Percentiles rank a stretch among this genome's conserved stretches.
These are phyloP conservation scores for Hypoxylon fragiforme DNA, from an alignment of 495 filamentous ascomycete genomes.

Conservation along the genomic window DNA sequence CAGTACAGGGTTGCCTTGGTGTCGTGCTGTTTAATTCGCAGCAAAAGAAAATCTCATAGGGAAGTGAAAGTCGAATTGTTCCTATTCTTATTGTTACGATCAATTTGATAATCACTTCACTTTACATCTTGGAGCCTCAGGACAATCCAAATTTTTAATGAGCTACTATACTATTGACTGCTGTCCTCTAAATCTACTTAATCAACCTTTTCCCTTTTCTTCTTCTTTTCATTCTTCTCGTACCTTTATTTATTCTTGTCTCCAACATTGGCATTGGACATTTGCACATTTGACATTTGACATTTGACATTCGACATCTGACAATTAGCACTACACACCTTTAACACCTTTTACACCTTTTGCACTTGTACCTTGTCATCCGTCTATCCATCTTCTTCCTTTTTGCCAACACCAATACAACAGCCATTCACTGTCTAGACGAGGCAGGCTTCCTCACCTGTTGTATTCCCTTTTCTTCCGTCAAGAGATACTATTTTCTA, in stretches of 20 bases:
- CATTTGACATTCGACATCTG: no score
- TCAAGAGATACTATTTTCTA: neutral
- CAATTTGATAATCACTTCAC: conserved; percentile 14
- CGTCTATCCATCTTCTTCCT: neutral
- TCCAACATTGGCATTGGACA: no score
- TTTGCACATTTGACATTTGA: no score
- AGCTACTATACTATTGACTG: neutral
- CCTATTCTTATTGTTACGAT: neutral
- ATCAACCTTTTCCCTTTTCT: neutral
- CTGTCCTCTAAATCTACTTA: neutral
- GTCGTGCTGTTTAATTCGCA: conserved; percentile 32
- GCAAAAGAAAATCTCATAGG: no score
- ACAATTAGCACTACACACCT: no score
- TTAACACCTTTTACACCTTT: no score
- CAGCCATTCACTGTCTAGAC: neutral
- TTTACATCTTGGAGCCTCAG: conserved; percentile 10
- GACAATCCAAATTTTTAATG: no score
- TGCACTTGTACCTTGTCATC: no score
- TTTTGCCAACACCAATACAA: neutral
- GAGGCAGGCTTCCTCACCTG: neutral
- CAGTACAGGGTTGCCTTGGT: neutral
- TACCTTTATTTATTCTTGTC: neutral
- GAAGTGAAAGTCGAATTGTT: no score
- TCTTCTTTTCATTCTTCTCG: conserved; percentile 2
- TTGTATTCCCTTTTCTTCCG: neutral